Percentiles rank a stretch among this genome's conserved stretches.
These are phyloP conservation scores for Aureobasidium sp. DNA, from an alignment of 2,329 filamentous ascomycete species.

Conservation along the genomic window DNA sequence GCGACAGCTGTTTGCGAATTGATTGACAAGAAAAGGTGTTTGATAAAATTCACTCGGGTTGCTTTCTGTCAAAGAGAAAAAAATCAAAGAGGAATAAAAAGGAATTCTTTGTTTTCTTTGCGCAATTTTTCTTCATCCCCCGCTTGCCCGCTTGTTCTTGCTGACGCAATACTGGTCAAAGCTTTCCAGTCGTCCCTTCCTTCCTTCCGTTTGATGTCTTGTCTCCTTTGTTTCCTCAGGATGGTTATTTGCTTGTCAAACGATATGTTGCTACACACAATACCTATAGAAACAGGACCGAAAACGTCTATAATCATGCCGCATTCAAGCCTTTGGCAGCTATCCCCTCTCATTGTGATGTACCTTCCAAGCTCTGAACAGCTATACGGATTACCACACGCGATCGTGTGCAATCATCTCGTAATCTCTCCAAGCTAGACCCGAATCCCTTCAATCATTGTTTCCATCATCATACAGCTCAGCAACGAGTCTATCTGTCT, in stretches of 20 bases:
- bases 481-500: neutral
- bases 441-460: neutral
- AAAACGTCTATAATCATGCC: neutral
- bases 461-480: neutral
- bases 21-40: neutral
- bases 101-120: conserved; percentile 13
- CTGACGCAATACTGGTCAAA: neutral
- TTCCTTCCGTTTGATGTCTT: neutral
- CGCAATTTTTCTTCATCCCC: neutral
- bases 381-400: too few relatives aligned
- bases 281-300: neutral
- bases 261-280: neutral
- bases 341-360: neutral
- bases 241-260: neutral
- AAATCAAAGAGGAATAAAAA: neutral
- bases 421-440: too few relatives aligned
- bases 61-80: neutral
- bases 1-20: neutral
- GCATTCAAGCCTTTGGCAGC: neutral
- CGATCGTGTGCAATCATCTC: too few relatives aligned
- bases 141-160: neutral
- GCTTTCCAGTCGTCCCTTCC: neutral
- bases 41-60: neutral
- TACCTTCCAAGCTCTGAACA: neutral
- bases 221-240: neutral